phyloP scores from a whole-genome alignment of 192 early-diverging fungal species.

The Chytriomyces sp. region DNA sequence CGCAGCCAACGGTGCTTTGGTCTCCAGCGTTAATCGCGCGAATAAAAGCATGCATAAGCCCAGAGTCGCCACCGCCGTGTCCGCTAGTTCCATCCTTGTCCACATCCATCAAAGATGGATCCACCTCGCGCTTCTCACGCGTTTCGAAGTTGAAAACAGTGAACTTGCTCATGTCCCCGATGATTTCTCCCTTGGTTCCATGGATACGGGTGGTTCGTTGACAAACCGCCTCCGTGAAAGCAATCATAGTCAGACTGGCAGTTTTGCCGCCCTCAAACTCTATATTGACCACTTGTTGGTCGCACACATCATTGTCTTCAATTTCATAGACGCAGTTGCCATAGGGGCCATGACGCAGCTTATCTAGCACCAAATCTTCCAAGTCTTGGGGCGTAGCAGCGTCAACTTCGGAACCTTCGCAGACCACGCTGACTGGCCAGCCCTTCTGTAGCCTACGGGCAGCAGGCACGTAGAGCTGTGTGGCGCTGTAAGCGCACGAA shows the following conservation, averaged over 20 bases:
- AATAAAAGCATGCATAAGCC: constrained; percentile 46
- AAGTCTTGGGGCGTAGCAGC: constrained; percentile 37
- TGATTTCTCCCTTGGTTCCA: constrained; percentile 56
- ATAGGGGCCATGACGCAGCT: constrained; percentile 52
- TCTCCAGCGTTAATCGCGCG: constrained; percentile 33
- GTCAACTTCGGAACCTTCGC: constrained; percentile 42
- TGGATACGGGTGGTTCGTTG: constrained; percentile 56
- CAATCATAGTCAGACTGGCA: constrained; percentile 62
- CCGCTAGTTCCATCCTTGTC: constrained; percentile 24
- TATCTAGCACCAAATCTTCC: constrained; percentile 18
- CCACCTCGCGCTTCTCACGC: constrained; percentile 31
- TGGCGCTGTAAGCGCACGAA: constrained; percentile 64
- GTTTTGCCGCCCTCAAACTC: constrained; percentile 55
- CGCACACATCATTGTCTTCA: constrained; percentile 68
- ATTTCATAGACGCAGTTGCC: constrained; percentile 71
- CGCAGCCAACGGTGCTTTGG: constrained; percentile 37
- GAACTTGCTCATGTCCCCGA: constrained; percentile 54
- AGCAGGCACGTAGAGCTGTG: constrained; percentile 54
- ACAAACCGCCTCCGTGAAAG: constrained; percentile 56
- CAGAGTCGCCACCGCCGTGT: constrained; percentile 54
- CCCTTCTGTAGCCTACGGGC: constrained; percentile 36
- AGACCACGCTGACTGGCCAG: constrained; percentile 63
- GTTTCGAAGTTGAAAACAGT: constrained; percentile 50
- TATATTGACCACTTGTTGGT: constrained; percentile 65
- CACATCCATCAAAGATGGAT: constrained; percentile 9